A percentile compares a stretch with the other conserved stretches of the same genome.
These are phyloP conservation scores for Kluyveromyces sp. DNA, from an alignment of 1,139 yeast species.

Conservation along the genomic window DNA sequence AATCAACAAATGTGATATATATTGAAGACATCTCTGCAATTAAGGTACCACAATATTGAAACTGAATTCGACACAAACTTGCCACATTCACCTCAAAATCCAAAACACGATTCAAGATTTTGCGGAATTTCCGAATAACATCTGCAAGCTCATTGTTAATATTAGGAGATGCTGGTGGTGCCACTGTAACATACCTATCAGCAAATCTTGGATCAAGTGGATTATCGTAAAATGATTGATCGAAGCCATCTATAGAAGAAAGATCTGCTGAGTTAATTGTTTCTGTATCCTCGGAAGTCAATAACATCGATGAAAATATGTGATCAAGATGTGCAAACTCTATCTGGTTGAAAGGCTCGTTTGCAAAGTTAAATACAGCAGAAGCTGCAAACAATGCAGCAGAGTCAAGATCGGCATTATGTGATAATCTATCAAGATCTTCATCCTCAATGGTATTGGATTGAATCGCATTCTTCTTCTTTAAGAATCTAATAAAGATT, in stretches of 20 bases:
- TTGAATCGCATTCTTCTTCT: slow-evolving; percentile 21
- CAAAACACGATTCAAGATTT: slow-evolving; percentile 26
- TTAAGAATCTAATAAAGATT: slow-evolving; percentile 25
- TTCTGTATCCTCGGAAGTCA: slow-evolving; percentile 18
- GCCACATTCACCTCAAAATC: slow-evolving; percentile 32
- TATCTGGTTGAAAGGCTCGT: slow-evolving; percentile 25
- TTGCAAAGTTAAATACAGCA: slow-evolving; percentile 25
- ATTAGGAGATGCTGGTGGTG: slow-evolving; percentile 25
- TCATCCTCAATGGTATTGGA: slow-evolving; percentile 23
- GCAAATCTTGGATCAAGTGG: slow-evolving; percentile 26
- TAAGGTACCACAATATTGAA: slow-evolving; percentile 30
- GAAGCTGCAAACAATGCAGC: slow-evolving; percentile 31
- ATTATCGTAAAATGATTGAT: slow-evolving; percentile 27
- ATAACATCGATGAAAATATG: slow-evolving; percentile 21
- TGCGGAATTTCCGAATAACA: slow-evolving; percentile 26
- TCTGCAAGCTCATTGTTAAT: slow-evolving; percentile 28
- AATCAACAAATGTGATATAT: slow-evolving; percentile 26
- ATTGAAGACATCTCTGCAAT: slow-evolving; percentile 30
- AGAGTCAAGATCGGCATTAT: slow-evolving; percentile 27
- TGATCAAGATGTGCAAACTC: slow-evolving; percentile 27
- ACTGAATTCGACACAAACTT: slow-evolving; percentile 30
- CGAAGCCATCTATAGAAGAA: slow-evolving; percentile 23
- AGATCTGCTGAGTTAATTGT: slow-evolving; percentile 21
- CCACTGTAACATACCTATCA: slow-evolving; percentile 23
- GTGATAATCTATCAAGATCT: slow-evolving; percentile 24